phyloP scores from a whole-genome alignment of 129 eudicot species.

The Flaveria brownii region DNA sequence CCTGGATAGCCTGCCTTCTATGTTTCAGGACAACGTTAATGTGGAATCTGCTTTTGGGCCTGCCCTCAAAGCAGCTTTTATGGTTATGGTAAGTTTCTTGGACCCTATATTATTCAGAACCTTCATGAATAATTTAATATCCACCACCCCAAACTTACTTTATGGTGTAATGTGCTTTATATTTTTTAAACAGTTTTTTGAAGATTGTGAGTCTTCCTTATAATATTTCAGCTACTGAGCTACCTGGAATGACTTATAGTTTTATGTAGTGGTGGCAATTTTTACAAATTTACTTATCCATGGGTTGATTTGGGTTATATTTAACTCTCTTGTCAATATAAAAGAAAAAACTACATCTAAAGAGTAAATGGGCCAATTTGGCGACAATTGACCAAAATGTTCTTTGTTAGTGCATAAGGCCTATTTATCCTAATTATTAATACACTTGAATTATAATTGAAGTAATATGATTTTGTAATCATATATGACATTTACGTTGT shows the following conservation, averaged over 20 bases:
- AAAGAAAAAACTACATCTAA: background rate
- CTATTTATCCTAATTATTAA: background rate
- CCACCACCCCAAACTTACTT: background rate
- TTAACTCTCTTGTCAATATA: background rate
- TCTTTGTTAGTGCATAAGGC: background rate
- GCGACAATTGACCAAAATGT: background rate
- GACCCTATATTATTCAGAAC: background rate
- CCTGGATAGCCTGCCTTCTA: constrained; percentile 86
- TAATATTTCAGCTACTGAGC: background rate
- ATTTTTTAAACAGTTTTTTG: background rate
- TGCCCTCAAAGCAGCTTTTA: constrained; percentile 88
- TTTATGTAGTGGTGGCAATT: background rate
- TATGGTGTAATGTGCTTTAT: constrained; percentile 10
- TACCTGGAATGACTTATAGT: background rate
- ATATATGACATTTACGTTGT: background rate
- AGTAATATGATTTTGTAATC: background rate
- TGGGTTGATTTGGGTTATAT: constrained; percentile 7
- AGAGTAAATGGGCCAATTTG: background rate
- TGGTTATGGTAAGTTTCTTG: constrained; percentile 75
- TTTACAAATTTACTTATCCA: background rate
- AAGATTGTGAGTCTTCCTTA: background rate
- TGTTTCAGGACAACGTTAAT: constrained; percentile 88
- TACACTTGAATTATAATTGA: background rate
- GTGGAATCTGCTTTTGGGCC: constrained; percentile 99
- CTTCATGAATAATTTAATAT: constrained; percentile 11